These are phyloP conservation scores for Saturnispora kantuleensis DNA, from an alignment of 805 yeast genomes.

Conservation along the genomic window DNA sequence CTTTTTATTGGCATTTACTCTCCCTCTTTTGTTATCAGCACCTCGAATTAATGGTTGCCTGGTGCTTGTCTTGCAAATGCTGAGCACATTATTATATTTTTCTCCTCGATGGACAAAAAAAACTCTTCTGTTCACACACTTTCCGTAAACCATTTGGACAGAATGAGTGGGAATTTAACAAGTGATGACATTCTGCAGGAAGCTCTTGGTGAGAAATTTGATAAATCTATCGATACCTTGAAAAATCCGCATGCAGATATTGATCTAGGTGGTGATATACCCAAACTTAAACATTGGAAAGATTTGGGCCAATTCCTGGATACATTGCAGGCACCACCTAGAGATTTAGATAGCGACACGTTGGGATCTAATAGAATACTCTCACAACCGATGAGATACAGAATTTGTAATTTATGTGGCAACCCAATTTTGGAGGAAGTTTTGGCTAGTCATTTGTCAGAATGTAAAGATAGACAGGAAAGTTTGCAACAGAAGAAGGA, in stretches of 20 bases:
- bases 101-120: too few species aligned
- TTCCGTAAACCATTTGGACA: too few species aligned
- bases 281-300: slow-evolving; percentile 26
- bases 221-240: slow-evolving; percentile 14
- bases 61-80: too few species aligned
- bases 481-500: slow-evolving; percentile 10
- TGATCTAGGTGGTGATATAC: slow-evolving; percentile 9
- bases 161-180: not conserved
- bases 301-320: slow-evolving; percentile 28
- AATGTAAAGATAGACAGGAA: slow-evolving; percentile 29
- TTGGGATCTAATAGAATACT: slow-evolving; percentile 26
- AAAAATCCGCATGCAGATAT: slow-evolving; percentile 4
- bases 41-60: not conserved
- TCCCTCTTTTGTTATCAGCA: not conserved
- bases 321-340: slow-evolving; percentile 18
- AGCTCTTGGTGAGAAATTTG: slow-evolving; percentile 20
- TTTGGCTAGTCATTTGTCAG: slow-evolving; percentile 30
- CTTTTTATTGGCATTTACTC: too few species aligned
- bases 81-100: too few species aligned
- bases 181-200: slow-evolving; percentile 16
- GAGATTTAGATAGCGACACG: slow-evolving; percentile 8
- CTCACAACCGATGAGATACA: slow-evolving; percentile 30
- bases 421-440: slow-evolving; percentile 33
- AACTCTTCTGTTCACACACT: too few species aligned
- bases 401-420: slow-evolving; percentile 39